Conservation (phyloP, 192 early-diverging fungal species). For the Ramicandelaber brevisporus region DNA sequence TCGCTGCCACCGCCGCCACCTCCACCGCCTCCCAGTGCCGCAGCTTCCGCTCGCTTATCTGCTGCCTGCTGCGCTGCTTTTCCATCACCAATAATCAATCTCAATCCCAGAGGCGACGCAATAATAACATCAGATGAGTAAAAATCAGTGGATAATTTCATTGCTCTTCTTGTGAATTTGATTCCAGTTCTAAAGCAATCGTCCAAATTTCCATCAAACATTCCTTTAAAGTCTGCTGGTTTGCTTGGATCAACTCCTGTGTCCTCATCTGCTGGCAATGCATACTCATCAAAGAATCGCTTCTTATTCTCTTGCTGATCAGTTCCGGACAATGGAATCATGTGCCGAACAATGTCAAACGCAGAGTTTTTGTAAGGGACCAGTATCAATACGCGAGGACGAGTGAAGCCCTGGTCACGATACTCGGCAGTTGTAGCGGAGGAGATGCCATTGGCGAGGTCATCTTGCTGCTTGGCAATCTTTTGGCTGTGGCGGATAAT, state of each 20-base stretch:
- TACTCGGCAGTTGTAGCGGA: constrained; percentile 40
- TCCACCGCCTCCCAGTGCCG: too few relatives aligned
- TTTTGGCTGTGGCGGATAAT: constrained; percentile 39
- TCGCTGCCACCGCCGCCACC: too few relatives aligned
- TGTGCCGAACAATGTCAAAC: constrained; percentile 43
- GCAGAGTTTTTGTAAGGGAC: constrained; percentile 67
- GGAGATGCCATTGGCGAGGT: constrained; percentile 21
- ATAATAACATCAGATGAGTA: constrained; percentile 79
- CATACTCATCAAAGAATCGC: constrained; percentile 61
- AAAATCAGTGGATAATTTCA: constrained; percentile 72
- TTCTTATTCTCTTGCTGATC: constrained; percentile 57
- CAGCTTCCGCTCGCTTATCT: too few relatives aligned
- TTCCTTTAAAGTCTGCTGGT: constrained; percentile 54
- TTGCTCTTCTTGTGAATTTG: constrained; percentile 59
- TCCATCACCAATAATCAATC: constrained; percentile 51
- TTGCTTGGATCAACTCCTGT: constrained; percentile 28
- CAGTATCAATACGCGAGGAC: constrained; percentile 75
- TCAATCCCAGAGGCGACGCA: constrained; percentile 73
- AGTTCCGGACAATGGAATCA: constrained; percentile 50
- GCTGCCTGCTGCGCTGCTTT: too few relatives aligned
- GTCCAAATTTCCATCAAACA: constrained; percentile 86
- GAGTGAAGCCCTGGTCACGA: constrained; percentile 87
- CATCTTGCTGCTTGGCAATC: constrained; percentile 39
- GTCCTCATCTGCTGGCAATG: constrained; percentile 25
- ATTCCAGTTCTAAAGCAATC: constrained; percentile 85